Evolutionary conservation across 2,329 filamentous ascomycete genomes (phyloP), one percentile per base, ranked within the genome.

Genomic region (Cadophora luteo-olivacea): DNA sequence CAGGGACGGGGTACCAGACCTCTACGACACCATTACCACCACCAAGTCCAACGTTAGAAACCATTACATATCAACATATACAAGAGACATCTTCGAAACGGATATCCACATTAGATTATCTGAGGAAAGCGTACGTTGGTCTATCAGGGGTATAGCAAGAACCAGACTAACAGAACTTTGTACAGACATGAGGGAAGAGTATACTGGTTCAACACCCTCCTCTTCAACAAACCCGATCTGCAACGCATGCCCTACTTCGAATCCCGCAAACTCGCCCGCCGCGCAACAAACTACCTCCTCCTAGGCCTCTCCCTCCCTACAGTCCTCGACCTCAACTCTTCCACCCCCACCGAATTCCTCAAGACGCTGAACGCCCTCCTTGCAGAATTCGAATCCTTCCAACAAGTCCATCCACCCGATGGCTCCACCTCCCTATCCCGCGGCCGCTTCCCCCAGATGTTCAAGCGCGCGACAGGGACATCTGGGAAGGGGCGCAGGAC

Each of bases 201-300:
- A 52, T 98, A 97, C 83, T 98, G 96, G 94, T 97, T 98, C 84
- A 97, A 97, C 81, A 97, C 96, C 0, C 88, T 97, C 69, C 91
- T 97, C 77, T 97, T 97, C 81, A 92, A 94, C 72, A 92, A 93
- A 76, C 80, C 87, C 36, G 93, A 97, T 79, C 85, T 98, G 41
- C 83, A 87, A 63, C 90, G 91, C 77, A 91, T 97, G 83, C 90
- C 95, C 57, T 97, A 93, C 78, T 95, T 97, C 78, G 92, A 97
- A 68, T 83, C 89, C 4, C 89, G 92, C 72, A 96, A 95, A 78
- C 88, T 97, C 61, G 91, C 93, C 70, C 91, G 94, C 68, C 92
- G 96, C 74, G 95, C 96, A 45, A 97, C 94, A 63, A 97, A 97
- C 79, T 97, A 95, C 79, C 89, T 99, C 67, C 87, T 98, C 38